Percentiles rank a stretch among this genome's conserved stretches.
Conservation (phyloP, 352 stramenopile species). For the Poterioochromonas sp. region DNA sequence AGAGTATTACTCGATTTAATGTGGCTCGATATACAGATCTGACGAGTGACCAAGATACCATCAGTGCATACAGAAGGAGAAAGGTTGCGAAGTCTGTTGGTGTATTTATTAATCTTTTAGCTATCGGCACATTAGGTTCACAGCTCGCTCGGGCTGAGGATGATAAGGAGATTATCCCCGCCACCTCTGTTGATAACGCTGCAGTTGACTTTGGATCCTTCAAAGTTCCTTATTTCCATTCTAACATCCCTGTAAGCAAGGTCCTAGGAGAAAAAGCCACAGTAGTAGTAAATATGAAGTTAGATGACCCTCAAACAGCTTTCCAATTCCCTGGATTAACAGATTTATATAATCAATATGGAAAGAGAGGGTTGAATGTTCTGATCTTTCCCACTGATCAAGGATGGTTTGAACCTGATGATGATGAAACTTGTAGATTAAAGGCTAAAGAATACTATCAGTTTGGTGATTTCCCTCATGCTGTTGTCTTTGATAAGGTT, state of each 20-base stretch:
- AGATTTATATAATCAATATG: conserved; percentile 37
- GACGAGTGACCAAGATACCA: too few relatives aligned
- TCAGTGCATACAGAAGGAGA: too few relatives aligned
- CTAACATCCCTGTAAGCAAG: conserved; percentile 10
- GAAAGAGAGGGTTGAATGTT: conserved; percentile 41
- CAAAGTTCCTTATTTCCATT: conserved; percentile 10
- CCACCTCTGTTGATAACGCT: neutral
- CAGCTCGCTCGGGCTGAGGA: conserved; percentile 8
- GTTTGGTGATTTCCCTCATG: conserved; percentile 48
- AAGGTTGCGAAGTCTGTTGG: too few relatives aligned
- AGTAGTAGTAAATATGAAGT: conserved; percentile 39
- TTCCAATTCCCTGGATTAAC: conserved; percentile 27
- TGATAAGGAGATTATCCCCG: neutral
- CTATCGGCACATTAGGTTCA: conserved; percentile 11
- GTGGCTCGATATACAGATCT: too few relatives aligned
- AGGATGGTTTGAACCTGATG: conserved; percentile 50
- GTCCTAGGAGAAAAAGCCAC: conserved; percentile 23
- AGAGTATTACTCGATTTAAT: too few relatives aligned
- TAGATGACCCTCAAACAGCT: conserved; percentile 34
- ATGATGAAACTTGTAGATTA: conserved; percentile 46
- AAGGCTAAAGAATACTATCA: conserved; percentile 51
- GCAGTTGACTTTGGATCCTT: neutral
- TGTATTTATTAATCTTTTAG: conserved; percentile 16
- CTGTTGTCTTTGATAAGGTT: conserved; percentile 49
- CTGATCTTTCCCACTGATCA: conserved; percentile 44